phyloP scores from a whole-genome alignment of 257 asterid species.

The Thymus mandschuricus region DNA sequence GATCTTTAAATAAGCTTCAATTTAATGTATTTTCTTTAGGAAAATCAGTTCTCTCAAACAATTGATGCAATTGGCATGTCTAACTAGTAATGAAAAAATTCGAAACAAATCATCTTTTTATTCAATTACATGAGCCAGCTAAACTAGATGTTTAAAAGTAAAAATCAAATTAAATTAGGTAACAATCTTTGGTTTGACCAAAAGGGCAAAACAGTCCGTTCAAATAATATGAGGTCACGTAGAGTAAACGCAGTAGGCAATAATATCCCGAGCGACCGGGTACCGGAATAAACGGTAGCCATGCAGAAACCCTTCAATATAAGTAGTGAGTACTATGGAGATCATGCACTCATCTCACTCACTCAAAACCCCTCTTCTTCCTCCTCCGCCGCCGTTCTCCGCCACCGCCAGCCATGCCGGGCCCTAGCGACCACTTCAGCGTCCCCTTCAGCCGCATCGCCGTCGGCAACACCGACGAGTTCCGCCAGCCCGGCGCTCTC shows the following conservation, averaged over 20 bases:
- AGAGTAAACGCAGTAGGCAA: not conserved
- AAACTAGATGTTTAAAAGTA: not conserved
- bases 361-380: not conserved
- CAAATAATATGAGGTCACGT: not conserved
- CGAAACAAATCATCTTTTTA: no score
- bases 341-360: slow-evolving; percentile 32
- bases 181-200: not conserved
- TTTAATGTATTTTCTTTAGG: no score
- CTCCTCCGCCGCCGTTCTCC: not conserved
- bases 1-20: no score
- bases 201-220: slow-evolving; percentile 7
- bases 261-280: slow-evolving; percentile 24
- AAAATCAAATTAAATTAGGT: not conserved
- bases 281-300: slow-evolving; percentile 36
- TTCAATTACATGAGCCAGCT: not conserved
- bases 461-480: slow-evolving; percentile 50
- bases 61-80: no score
- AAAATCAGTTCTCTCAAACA: no score
- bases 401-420: slow-evolving; percentile 48
- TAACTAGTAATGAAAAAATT: no score
- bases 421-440: slow-evolving; percentile 42
- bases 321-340: slow-evolving; percentile 16
- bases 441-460: slow-evolving; percentile 49
- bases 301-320: slow-evolving; percentile 29
- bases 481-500: slow-evolving; percentile 51